Conservation (phyloP, 2,329 filamentous ascomycete species). For the Calonectria pauciramosa region DNA sequence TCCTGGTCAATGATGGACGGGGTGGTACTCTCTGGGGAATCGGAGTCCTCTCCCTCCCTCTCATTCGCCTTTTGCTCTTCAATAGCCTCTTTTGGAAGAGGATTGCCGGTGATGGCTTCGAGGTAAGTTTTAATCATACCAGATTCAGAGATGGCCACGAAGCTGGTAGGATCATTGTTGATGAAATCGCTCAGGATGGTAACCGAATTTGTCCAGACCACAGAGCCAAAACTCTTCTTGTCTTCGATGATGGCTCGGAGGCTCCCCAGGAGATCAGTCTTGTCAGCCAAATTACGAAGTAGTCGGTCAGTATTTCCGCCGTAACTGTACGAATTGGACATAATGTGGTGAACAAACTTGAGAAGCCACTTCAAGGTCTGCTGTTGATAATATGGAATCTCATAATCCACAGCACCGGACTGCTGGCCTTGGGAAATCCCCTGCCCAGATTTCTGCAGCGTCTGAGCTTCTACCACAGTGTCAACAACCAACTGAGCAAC, state of each 20-base stretch:
- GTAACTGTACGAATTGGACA: slow-evolving; percentile 78
- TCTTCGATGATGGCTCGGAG: slow-evolving; percentile 87
- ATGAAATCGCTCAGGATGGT: slow-evolving; percentile 96
- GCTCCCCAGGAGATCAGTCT: slow-evolving; percentile 83
- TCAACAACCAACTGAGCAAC: slow-evolving; percentile 89
- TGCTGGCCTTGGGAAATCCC: slow-evolving; percentile 79
- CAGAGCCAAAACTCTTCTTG: slow-evolving; percentile 84
- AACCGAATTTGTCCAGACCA: slow-evolving; percentile 95
- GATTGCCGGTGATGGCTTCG: slow-evolving; percentile 78
- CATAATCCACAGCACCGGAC: slow-evolving; percentile 90
- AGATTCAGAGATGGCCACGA: slow-evolving; percentile 94
- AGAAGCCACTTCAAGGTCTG: slow-evolving; percentile 94
- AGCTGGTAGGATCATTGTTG: slow-evolving; percentile 98
- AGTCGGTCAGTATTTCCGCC: slow-evolving; percentile 90
- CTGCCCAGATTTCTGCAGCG: slow-evolving; percentile 74
- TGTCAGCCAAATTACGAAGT: slow-evolving; percentile 93
- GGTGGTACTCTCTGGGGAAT: slow-evolving; percentile 56
- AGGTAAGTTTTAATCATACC: slow-evolving; percentile 90
- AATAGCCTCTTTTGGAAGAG: slow-evolving; percentile 53
- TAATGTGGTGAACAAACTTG: slow-evolving; percentile 96
- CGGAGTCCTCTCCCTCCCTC: slow-evolving; percentile 51
- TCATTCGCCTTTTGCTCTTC: slow-evolving; percentile 48
- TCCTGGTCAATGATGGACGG: slow-evolving; percentile 53
- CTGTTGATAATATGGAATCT: slow-evolving; percentile 93
- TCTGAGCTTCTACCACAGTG: slow-evolving; percentile 79